Evolutionary conservation across 2,329 filamentous ascomycete genomes (phyloP).

Genomic region (Arthrinium puccinioides): DNA sequence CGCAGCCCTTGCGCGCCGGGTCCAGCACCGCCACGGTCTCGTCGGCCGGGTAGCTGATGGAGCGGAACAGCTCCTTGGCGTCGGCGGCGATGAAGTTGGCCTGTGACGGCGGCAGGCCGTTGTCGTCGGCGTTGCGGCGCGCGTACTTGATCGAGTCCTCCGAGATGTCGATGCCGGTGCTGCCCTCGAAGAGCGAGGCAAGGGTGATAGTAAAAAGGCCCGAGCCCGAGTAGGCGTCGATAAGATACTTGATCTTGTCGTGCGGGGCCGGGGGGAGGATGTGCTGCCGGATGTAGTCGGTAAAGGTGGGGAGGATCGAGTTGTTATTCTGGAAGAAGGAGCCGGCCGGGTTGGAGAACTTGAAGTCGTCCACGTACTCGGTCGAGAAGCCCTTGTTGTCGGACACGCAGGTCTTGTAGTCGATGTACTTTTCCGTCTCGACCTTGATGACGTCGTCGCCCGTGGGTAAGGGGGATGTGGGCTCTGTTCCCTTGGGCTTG

Average conservation of each 20-base stretch:
- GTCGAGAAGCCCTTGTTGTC: constrained; percentile 75
- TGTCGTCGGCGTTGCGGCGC: constrained; percentile 68
- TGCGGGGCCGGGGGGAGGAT: constrained; percentile 50
- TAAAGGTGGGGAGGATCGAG: constrained; percentile 84
- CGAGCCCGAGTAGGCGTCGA: constrained; percentile 95
- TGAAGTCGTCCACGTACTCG: constrained; percentile 79
- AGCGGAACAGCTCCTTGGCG: constrained; percentile 73
- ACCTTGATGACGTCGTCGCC: constrained; percentile 37
- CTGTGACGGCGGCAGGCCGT: constrained; percentile 58
- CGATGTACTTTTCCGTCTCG: constrained; percentile 54
- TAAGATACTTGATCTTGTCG: constrained; percentile 70
- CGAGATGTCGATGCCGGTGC: constrained; percentile 86
- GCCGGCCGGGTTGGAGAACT: constrained; percentile 86
- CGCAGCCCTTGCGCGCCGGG: constrained; percentile 93
- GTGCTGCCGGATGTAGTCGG: constrained; percentile 74
- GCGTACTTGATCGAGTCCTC: constrained; percentile 72
- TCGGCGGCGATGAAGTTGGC: constrained; percentile 87
- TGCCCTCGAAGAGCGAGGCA: constrained; percentile 74
- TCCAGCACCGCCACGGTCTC: constrained; percentile 94
- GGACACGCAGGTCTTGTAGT: constrained; percentile 84
- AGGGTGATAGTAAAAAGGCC: constrained; percentile 96
- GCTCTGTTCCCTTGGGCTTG: constrained; percentile 39
- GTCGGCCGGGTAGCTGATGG: constrained; percentile 62
- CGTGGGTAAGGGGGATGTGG: constrained; percentile 30
- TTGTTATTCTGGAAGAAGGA: constrained; percentile 99